Base-by-base conservation (phyloP, 345 rosid genomes). In the Eucalyptus lansdowneana region DNA sequence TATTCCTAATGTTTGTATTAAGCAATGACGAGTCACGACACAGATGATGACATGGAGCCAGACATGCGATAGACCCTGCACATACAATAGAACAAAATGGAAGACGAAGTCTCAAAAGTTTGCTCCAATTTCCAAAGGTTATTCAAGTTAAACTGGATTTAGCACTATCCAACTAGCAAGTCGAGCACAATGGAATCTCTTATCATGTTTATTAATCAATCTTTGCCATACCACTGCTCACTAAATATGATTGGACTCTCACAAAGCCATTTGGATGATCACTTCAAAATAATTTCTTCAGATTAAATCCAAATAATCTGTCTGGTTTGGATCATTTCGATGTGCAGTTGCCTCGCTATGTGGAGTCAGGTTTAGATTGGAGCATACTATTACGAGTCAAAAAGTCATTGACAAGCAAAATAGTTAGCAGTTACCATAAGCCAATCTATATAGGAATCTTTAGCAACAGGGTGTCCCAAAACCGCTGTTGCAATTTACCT, bases 281-380 rank as follows among this genome's bases (percentile, higher is more conserved):
- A 37, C 81, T 17, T 16, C 76, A 34, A 40, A 31, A 72, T 37
- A 19, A 72, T 69, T 72, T 60, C 14, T 65, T 56, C 27, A 10
- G 62, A 24, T 56, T 56, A 56, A 22, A 56, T 56, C 60, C 12
- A 67, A 31, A n/a, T 65, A n/a, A 4, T n/a, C 14, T 14, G 76
- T n/a, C 37, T 5, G 6, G 37, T 14, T 0, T n/a, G 76, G 76
- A n/a, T 65, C 17, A 5, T 65, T n/a, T 14, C 10, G 0, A 67
- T 31, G 42, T 67, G 24, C 19, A 9, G 80, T 67, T 31, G 22
- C 22, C 6, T 31, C 6, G 7, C 4, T 16, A 19, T 31, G 7
- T 16, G 22, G 19, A 31, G 37, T 16, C 22, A 31, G 80, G 42
- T 31, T 31, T 67, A 8, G 19, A 31, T 15, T 8, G 24, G 80